A percentile compares a stretch with the other conserved stretches of the same genome.
These are phyloP conservation scores for Anthostomella pinea DNA, from an alignment of 2,329 filamentous ascomycete species.

Conservation along the genomic window DNA sequence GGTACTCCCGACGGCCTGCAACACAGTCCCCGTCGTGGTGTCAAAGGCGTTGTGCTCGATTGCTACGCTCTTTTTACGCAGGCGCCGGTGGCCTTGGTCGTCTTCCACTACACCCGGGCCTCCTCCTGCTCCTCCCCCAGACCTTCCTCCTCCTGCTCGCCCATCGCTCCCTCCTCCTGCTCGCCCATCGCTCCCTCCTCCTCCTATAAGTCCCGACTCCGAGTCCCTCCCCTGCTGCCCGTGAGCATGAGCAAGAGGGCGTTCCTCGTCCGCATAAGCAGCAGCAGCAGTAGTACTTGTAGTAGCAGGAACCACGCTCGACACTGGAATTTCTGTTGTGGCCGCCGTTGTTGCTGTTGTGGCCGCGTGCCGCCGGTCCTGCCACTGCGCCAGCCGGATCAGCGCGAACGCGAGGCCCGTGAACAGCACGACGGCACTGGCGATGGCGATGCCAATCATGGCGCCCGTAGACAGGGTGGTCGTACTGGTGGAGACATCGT, in stretches of 20 bases:
- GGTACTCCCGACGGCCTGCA: too few relatives aligned
- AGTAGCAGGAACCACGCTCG: background rate
- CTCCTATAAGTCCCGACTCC: too few relatives aligned
- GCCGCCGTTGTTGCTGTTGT: conserved; percentile 1
- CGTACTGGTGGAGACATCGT: background rate
- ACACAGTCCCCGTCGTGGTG: conserved; percentile 6
- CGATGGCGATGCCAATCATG: conserved; percentile 45
- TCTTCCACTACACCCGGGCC: too few relatives aligned
- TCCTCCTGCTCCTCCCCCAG: conserved; percentile 9
- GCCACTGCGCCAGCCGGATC: conserved; percentile 36
- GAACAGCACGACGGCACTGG: conserved; percentile 46
- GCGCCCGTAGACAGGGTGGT: conserved; percentile 30
- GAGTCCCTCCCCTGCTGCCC: too few relatives aligned
- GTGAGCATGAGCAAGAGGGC: too few relatives aligned
- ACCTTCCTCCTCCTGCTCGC: conserved; percentile 2
- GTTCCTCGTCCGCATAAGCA: too few relatives aligned
- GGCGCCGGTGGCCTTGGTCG: too few relatives aligned
- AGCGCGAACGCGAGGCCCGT: conserved; percentile 41
- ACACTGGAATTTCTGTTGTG: background rate
- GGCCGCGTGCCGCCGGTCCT: conserved; percentile 19
- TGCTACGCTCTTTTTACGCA: conserved; percentile 25
- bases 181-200: background rate
- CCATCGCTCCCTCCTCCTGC: background rate
- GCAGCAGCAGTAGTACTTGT: too few relatives aligned
- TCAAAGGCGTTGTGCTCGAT: conserved; percentile 8